These are phyloP conservation scores for Prunus armeniaca DNA, from an alignment of 306 rosid species.

Conservation along the genomic window DNA sequence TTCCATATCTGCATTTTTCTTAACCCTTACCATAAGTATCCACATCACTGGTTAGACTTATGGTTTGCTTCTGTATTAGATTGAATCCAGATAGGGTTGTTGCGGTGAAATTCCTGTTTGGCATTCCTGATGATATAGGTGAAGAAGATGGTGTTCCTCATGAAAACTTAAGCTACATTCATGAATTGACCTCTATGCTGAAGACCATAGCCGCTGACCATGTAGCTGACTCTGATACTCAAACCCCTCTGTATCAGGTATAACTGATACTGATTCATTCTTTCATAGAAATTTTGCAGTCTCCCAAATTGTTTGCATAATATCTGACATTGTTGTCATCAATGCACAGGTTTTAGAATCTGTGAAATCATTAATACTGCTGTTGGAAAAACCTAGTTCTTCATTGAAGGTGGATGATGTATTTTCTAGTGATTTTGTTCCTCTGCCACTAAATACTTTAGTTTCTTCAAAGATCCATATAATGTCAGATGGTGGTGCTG, in stretches of 20 bases:
- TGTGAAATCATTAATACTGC: conserved; percentile 50
- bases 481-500: conserved; percentile 47
- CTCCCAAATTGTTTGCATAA: conserved; percentile 18
- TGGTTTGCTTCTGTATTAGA: conserved; percentile 53
- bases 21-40: too few relatives aligned
- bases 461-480: conserved; percentile 49
- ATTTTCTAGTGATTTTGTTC: conserved; percentile 24
- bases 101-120: conserved; percentile 74
- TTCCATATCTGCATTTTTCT: not conserved
- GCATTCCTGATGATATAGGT: conserved; percentile 54
- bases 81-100: conserved; percentile 68
- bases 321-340: conserved; percentile 27
- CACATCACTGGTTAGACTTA: conserved; percentile 26
- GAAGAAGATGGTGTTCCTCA: conserved; percentile 53
- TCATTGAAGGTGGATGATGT: conserved; percentile 47
- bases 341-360: conserved; percentile 61
- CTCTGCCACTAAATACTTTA: conserved; percentile 37
- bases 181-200: conserved; percentile 52
- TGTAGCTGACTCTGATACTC: conserved; percentile 45
- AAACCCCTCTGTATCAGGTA: conserved; percentile 61
- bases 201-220: conserved; percentile 43
- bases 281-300: conserved; percentile 7
- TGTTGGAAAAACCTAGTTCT: conserved; percentile 62
- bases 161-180: conserved; percentile 57
- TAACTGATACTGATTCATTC: conserved; percentile 14